Conservation (phyloP, 2,329 filamentous ascomycete species). For the Tolypocladium amazonense region DNA sequence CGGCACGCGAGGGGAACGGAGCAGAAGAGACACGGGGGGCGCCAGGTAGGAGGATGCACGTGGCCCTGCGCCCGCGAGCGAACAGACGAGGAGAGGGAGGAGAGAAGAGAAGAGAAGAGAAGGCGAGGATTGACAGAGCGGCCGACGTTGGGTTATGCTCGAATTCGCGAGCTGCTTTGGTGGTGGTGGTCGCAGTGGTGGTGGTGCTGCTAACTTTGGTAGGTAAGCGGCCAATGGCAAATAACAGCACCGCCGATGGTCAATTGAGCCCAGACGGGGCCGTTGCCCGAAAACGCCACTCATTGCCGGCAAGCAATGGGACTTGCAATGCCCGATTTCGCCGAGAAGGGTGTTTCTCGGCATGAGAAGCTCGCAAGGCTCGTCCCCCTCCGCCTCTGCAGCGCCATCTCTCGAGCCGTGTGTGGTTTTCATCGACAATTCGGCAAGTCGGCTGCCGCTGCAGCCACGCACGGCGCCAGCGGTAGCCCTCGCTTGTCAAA, state of each 20-base stretch:
- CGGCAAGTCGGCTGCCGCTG: background rate
- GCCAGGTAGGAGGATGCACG: slow-evolving; percentile 7
- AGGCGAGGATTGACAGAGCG: background rate
- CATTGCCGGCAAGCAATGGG: background rate
- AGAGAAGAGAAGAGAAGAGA: background rate
- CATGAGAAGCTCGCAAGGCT: background rate
- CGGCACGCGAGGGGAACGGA: background rate
- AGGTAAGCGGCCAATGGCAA: background rate
- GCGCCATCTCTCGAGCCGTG: too few relatives aligned
- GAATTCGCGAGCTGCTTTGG: background rate
- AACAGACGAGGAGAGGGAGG: background rate
- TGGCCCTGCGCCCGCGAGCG: slow-evolving; percentile 8
- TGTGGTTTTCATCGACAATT: background rate
- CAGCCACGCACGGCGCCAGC: background rate
- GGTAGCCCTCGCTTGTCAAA: background rate
- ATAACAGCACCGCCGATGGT: background rate
- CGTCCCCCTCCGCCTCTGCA: background rate
- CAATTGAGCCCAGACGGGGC: background rate
- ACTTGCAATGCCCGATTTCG: background rate
- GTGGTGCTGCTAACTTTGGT: background rate
- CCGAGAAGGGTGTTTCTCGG: background rate
- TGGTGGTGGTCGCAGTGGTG: background rate
- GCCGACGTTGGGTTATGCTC: background rate
- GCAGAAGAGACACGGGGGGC: background rate
- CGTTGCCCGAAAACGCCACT: background rate